Evolutionary conservation across 352 stramenopile species (phyloP).

Genomic region (Phytophthora sansomeana): DNA sequence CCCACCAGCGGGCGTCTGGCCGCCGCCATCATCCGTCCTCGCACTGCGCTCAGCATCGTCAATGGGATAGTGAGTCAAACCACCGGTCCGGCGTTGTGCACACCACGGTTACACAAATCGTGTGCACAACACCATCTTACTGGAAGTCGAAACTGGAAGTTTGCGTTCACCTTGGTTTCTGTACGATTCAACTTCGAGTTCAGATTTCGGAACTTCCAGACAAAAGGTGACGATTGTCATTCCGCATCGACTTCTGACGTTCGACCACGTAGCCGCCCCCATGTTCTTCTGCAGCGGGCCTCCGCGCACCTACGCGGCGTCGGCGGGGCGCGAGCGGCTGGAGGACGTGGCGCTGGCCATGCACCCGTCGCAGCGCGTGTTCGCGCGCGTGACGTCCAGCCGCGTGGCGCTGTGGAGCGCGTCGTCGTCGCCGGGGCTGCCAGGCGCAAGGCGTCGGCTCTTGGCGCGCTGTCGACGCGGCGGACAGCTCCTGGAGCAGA

Average conservation of each 20-base stretch:
- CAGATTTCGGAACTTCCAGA: too few relatives aligned
- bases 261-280: slow-evolving; percentile 20
- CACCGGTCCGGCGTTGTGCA: not conserved
- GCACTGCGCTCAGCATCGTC: slow-evolving; percentile 30
- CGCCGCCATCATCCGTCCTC: slow-evolving; percentile 32
- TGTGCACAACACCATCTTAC: too few relatives aligned
- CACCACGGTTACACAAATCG: too few relatives aligned
- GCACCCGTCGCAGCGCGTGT: slow-evolving; percentile 57
- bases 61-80: not conserved
- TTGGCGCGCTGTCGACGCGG: slow-evolving; percentile 46
- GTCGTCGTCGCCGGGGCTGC: slow-evolving; percentile 37
- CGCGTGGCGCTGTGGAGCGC: slow-evolving; percentile 62
- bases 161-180: too few relatives aligned
- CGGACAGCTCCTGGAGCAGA: slow-evolving; percentile 33
- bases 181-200: too few relatives aligned
- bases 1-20: slow-evolving; percentile 20
- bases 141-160: too few relatives aligned
- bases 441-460: slow-evolving; percentile 39
- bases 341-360: slow-evolving; percentile 60
- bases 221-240: too few relatives aligned
- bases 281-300: slow-evolving; percentile 84
- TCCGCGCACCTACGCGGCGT: slow-evolving; percentile 63
- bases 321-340: slow-evolving; percentile 35
- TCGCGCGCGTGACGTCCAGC: slow-evolving; percentile 62
- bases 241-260: too few relatives aligned